Evolutionary conservation across 108 stramenopile genomes (phyloP).

Genomic region (Epithemia pelagica): DNA sequence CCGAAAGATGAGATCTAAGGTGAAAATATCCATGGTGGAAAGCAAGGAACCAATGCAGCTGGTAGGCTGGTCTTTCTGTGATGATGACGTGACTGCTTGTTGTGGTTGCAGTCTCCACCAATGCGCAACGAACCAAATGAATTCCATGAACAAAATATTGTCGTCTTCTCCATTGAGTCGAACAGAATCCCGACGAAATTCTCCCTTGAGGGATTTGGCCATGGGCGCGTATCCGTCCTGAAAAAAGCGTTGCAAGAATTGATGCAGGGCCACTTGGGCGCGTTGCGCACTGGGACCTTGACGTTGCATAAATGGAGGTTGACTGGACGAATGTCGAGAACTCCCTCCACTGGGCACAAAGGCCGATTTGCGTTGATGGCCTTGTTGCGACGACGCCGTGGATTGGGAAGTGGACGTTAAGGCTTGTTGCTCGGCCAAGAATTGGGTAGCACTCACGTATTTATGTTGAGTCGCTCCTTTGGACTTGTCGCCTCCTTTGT

Average conservation of each 20-base stretch:
- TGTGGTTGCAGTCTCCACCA: constrained; percentile 61
- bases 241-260: constrained; percentile 65
- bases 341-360: background rate
- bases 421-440: background rate
- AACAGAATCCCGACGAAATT: constrained; percentile 80
- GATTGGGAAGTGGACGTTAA: background rate
- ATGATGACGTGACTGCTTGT: background rate
- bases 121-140: constrained; percentile 82
- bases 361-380: constrained; percentile 4
- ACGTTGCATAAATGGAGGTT: background rate
- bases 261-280: constrained; percentile 50
- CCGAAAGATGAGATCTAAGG: constrained; percentile 83
- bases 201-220: constrained; percentile 86
- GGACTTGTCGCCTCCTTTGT: background rate
- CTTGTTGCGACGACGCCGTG: background rate
- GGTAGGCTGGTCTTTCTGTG: too few relatives aligned
- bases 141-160: constrained; percentile 62
- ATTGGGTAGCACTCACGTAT: background rate
- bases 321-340: constrained; percentile 8
- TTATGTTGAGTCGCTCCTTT: constrained; percentile 3
- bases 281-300: constrained; percentile 38
- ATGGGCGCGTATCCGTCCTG: constrained; percentile 74
- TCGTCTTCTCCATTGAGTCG: constrained; percentile 77
- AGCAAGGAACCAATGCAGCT: constrained; percentile 48
- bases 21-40: constrained; percentile 89